A percentile compares a stretch with the other conserved stretches of the same genome.
These are phyloP conservation scores for Trypanosoma theileri DNA, from an alignment of 208 protist genomes.

Conservation along the genomic window DNA sequence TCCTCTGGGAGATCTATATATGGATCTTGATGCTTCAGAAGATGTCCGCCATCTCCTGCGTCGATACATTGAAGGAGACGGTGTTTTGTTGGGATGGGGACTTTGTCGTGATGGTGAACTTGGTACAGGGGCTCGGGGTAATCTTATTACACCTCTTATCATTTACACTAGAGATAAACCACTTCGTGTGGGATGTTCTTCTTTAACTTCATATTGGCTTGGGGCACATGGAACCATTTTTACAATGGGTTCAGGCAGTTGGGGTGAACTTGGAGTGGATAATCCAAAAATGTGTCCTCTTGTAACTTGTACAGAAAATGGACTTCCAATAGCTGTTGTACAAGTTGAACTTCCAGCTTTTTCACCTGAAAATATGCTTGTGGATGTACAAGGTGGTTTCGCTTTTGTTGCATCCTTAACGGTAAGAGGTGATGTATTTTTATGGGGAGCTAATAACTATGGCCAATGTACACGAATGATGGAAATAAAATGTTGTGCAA, in stretches of 20 bases:
- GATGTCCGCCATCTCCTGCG: constrained; percentile 34
- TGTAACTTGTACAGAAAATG: constrained; percentile 60
- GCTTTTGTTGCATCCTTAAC: constrained; percentile 60
- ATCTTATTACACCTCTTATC: constrained; percentile 73
- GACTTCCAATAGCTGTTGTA: constrained; percentile 61
- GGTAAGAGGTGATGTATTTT: constrained; percentile 49
- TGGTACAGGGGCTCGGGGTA: constrained; percentile 56
- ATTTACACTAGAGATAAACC: constrained; percentile 74
- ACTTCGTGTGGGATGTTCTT: constrained; percentile 65
- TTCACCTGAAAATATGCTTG: constrained; percentile 42
- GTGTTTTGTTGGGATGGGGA: constrained; percentile 80
- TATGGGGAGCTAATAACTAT: constrained; percentile 81
- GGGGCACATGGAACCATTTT: constrained; percentile 57
- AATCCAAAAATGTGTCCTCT: constrained; percentile 60
- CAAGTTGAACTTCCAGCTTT: constrained; percentile 50
- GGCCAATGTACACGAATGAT: constrained; percentile 62
- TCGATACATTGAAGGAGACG: constrained; percentile 63
- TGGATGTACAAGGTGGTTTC: constrained; percentile 60
- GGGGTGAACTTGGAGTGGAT: constrained; percentile 76
- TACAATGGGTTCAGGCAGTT: constrained; percentile 75
- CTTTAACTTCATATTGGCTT: constrained; percentile 66
- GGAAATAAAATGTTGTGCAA: constrained; percentile 50
- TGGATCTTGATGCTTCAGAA: constrained; percentile 26
- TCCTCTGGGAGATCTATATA: constrained; percentile 35
- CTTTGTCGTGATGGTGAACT: constrained; percentile 69